Evolutionary conservation across 345 rosid species (phyloP).

Genomic region (Pelargonium nanum): DNA sequence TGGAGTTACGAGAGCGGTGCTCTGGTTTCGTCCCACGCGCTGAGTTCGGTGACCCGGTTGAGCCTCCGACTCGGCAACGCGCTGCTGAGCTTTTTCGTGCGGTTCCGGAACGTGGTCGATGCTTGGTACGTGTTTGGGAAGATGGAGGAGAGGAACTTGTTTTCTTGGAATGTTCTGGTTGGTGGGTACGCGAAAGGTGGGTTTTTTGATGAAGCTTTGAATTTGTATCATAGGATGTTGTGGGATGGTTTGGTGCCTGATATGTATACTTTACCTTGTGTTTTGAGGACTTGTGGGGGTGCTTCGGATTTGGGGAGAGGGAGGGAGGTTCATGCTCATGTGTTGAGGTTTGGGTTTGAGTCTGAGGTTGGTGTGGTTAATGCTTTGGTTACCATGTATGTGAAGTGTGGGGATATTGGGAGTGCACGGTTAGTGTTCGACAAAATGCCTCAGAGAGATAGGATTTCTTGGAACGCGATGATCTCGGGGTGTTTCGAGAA

Average conservation of each 20-base stretch:
- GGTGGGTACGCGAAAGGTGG: constrained; percentile 86
- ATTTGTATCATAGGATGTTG: constrained; percentile 82
- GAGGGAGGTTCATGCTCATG: constrained; percentile 80
- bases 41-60: constrained; percentile 27
- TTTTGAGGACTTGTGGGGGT: constrained; percentile 84
- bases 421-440: constrained; percentile 56
- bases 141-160: constrained; percentile 70
- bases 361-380: constrained; percentile 68
- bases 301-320: constrained; percentile 55
- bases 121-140: constrained; percentile 87
- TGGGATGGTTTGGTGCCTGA: constrained; percentile 78
- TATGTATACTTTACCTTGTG: constrained; percentile 82
- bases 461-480: constrained; percentile 91
- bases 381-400: constrained; percentile 81
- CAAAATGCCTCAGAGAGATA: constrained; percentile 61
- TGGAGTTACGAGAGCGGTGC: constrained; percentile 50
- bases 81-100: constrained; percentile 65
- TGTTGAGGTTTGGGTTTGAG: constrained; percentile 58
- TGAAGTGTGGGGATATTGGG: constrained; percentile 50
- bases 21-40: constrained; percentile 29
- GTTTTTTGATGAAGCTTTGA: constrained; percentile 71
- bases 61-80: constrained; percentile 69
- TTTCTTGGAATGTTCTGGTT: constrained; percentile 88
- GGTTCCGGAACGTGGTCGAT: constrained; percentile 61
- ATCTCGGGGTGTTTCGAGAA: constrained; percentile 83